These are phyloP conservation scores for Chaetomiaceae sp. DNA, from an alignment of 2,329 filamentous ascomycete genomes.

Conservation along the genomic window DNA sequence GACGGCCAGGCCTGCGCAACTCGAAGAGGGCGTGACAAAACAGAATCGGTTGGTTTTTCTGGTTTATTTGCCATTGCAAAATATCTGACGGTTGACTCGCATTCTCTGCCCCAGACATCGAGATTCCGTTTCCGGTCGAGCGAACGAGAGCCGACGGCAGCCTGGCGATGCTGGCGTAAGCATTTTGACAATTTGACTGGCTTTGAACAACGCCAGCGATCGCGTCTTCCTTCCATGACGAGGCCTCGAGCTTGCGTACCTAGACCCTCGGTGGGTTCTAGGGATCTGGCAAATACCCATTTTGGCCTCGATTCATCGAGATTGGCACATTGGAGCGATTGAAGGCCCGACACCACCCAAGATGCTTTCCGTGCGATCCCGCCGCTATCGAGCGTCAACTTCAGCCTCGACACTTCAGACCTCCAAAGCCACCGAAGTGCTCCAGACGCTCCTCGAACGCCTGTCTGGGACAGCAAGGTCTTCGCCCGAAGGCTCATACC, in stretches of 20 bases:
- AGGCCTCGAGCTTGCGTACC: conserved; percentile 16
- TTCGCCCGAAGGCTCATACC: conserved; percentile 41
- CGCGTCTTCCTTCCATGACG: conserved; percentile 29
- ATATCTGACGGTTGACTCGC: background rate
- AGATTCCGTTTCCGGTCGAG: background rate
- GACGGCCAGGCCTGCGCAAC: too few relatives aligned
- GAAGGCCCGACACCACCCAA: conserved; percentile 12
- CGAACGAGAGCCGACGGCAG: background rate
- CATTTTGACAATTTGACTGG: too few relatives aligned
- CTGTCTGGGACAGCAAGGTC: conserved; percentile 36
- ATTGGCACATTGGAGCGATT: conserved; percentile 14
- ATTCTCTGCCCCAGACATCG: background rate
- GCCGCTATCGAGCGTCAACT: conserved; percentile 62
- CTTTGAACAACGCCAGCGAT: background rate
- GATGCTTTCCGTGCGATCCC: conserved; percentile 49
- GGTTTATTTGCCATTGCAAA: background rate
- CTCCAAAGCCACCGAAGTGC: conserved; percentile 58
- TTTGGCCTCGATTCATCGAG: background rate
- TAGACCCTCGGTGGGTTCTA: conserved; percentile 36
- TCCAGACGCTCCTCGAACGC: conserved; percentile 51
- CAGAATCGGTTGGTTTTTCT: background rate
- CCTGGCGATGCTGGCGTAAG: conserved; percentile 20
- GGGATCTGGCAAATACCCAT: conserved; percentile 17
- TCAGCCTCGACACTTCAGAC: conserved; percentile 53
- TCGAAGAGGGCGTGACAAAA: too few relatives aligned